These are phyloP conservation scores for Ophiocordyceps camponoti-rufipedis DNA, from an alignment of 2,329 filamentous ascomycete genomes.

Conservation along the genomic window DNA sequence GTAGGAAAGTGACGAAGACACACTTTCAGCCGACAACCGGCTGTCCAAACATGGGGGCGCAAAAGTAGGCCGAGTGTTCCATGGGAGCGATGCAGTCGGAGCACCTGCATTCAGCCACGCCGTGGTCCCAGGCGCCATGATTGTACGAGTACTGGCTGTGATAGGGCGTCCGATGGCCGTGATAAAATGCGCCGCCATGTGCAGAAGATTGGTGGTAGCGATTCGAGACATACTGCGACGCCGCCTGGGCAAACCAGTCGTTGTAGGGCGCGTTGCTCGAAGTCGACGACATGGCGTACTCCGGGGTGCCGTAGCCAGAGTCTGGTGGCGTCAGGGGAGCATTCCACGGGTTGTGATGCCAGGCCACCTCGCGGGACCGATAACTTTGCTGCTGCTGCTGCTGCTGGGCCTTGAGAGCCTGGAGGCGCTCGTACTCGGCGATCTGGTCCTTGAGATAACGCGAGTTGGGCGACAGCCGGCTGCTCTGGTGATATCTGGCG, in stretches of 20 bases:
- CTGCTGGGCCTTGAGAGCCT: slow-evolving; percentile 24
- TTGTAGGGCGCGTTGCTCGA: slow-evolving; percentile 36
- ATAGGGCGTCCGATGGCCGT: slow-evolving; percentile 22
- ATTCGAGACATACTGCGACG: slow-evolving; percentile 20
- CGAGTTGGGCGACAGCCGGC: slow-evolving; percentile 18
- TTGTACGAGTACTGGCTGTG: slow-evolving; percentile 25
- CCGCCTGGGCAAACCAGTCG: slow-evolving; percentile 34
- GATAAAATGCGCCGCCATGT: slow-evolving; percentile 21
- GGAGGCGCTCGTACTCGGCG: slow-evolving; percentile 31
- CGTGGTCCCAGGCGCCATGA: slow-evolving; percentile 32
- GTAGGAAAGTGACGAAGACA: too few relatives aligned
- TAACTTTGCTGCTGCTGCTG: slow-evolving; percentile 15
- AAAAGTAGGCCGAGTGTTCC: slow-evolving; percentile 30
- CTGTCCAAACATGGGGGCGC: slow-evolving; percentile 30
- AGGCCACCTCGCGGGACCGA: slow-evolving; percentile 24
- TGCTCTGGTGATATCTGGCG: slow-evolving; percentile 20
- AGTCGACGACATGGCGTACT: slow-evolving; percentile 36
- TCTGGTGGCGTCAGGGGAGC: slow-evolving; percentile 40
- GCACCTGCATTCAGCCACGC: slow-evolving; percentile 30
- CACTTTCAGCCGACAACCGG: slow-evolving; percentile 30
- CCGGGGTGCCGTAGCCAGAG: slow-evolving; percentile 42
- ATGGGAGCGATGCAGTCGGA: slow-evolving; percentile 23
- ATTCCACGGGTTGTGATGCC: slow-evolving; percentile 26
- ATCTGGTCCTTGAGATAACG: slow-evolving; percentile 36
- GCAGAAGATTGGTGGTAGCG: slow-evolving; percentile 24